Percentiles rank a stretch among this genome's conserved stretches.
These are phyloP conservation scores for Phytophthora vignae DNA, from an alignment of 352 stramenopile species.

Conservation along the genomic window DNA sequence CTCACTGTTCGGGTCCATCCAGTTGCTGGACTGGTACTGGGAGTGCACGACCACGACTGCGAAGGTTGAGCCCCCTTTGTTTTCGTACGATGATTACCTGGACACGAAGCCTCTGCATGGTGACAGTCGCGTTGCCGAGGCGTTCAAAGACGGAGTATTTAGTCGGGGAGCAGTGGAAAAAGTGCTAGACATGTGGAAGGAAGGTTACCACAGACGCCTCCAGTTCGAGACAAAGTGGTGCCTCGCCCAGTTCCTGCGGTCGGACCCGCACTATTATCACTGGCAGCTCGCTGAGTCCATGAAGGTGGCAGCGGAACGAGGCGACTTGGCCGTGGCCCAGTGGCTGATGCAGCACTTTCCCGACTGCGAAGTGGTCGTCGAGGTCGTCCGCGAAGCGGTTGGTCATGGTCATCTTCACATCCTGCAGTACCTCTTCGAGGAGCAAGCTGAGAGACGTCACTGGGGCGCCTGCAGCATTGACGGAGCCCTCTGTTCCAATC, in stretches of 20 bases:
- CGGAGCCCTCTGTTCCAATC: not conserved
- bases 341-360: not conserved
- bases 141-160: not conserved
- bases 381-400: not conserved
- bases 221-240: not conserved
- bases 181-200: not conserved
- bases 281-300: not conserved
- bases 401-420: not conserved
- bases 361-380: not conserved
- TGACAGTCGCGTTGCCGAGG: not conserved
- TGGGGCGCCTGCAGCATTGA: not conserved
- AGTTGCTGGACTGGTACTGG: conserved; percentile 2
- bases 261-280: not conserved
- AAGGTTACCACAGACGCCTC: not conserved
- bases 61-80: not conserved
- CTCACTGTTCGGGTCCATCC: not conserved
- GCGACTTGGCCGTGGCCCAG: not conserved
- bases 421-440: not conserved
- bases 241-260: not conserved
- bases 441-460: not conserved
- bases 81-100: not conserved
- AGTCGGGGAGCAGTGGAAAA: not conserved
- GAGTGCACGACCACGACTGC: not conserved
- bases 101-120: not conserved
- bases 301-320: not conserved